Conservation (phyloP, 164 flowering plant species). For the Brasenia schreberi region DNA sequence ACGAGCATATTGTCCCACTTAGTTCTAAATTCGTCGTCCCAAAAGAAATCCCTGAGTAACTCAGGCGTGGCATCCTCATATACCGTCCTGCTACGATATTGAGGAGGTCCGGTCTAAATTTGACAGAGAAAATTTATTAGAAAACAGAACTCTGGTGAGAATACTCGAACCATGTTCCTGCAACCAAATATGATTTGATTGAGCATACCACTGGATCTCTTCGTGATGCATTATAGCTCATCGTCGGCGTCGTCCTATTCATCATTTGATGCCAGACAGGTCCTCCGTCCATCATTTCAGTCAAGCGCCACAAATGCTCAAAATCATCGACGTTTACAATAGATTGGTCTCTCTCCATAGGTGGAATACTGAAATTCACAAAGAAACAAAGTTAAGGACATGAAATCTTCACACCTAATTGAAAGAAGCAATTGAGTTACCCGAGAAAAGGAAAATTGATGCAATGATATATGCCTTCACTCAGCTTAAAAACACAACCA, state of each 20-base stretch:
- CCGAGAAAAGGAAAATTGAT: neutral
- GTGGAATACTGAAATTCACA: neutral
- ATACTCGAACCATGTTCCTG: slow-evolving; percentile 3
- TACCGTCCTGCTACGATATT: slow-evolving; percentile 58
- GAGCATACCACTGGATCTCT: slow-evolving; percentile 54
- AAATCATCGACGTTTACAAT: slow-evolving; percentile 43
- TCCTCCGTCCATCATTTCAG: slow-evolving; percentile 73
- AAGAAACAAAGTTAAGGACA: neutral
- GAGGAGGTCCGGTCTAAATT: slow-evolving; percentile 57
- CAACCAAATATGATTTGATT: neutral
- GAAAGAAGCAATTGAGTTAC: neutral
- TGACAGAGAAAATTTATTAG: neutral
- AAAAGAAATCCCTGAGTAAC: slow-evolving; percentile 62
- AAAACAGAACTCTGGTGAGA: neutral
- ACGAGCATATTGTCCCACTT: slow-evolving; percentile 78
- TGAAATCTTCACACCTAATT: neutral
- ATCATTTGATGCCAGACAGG: slow-evolving; percentile 75
- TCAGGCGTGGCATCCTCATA: slow-evolving; percentile 67
- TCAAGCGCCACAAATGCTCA: slow-evolving; percentile 35
- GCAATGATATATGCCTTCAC: neutral
- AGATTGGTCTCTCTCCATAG: slow-evolving; percentile 13
- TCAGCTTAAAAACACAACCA: too few species aligned
- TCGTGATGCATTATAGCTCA: slow-evolving; percentile 82
- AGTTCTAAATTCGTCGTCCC: slow-evolving; percentile 68
- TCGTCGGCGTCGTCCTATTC: slow-evolving; percentile 48